A percentile compares a stretch with the other conserved stretches of the same genome.
Evolutionary conservation across 805 yeast species (phyloP).

Genomic region (Candida morakotiae): DNA sequence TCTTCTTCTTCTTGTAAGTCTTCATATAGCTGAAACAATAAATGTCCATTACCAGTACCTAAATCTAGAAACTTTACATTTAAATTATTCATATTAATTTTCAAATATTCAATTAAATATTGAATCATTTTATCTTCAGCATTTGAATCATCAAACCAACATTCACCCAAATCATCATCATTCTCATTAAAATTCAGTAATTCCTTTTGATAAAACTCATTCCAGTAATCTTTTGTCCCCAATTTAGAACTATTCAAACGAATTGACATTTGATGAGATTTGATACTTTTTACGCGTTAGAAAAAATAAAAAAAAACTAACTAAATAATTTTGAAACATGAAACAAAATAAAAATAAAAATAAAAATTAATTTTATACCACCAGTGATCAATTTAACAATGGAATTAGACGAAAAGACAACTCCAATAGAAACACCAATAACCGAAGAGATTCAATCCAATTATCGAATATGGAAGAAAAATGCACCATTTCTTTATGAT

Average conservation of each 20-base stretch:
- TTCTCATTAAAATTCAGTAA: conserved; percentile 66
- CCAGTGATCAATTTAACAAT: too few relatives aligned
- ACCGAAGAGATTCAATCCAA: conserved; percentile 28
- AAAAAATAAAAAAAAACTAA: not conserved
- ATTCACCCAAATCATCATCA: conserved; percentile 85
- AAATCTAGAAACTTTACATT: conserved; percentile 59
- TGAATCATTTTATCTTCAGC: conserved; percentile 85
- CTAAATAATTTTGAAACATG: not conserved
- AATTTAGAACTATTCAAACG: conserved; percentile 71
- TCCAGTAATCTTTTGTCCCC: conserved; percentile 92
- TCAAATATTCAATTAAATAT: conserved; percentile 54
- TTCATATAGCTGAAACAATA: conserved; percentile 64
- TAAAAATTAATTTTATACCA: not conserved
- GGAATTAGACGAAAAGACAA: too few relatives aligned
- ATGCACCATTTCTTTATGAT: conserved; percentile 40
- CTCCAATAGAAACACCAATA: conserved; percentile 13
- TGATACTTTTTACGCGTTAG: not conserved
- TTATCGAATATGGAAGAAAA: conserved; percentile 42
- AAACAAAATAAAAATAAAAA: not conserved
- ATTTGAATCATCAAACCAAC: conserved; percentile 95
- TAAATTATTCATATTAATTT: conserved; percentile 16
- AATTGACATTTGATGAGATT: conserved; percentile 12
- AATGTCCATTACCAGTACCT: conserved; percentile 96
- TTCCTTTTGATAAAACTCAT: conserved; percentile 75
- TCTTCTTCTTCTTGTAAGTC: conserved; percentile 55